phyloP scores from a whole-genome alignment of 1,284 basidiomycete genomes.

The Papiliotrema flavescens region DNA sequence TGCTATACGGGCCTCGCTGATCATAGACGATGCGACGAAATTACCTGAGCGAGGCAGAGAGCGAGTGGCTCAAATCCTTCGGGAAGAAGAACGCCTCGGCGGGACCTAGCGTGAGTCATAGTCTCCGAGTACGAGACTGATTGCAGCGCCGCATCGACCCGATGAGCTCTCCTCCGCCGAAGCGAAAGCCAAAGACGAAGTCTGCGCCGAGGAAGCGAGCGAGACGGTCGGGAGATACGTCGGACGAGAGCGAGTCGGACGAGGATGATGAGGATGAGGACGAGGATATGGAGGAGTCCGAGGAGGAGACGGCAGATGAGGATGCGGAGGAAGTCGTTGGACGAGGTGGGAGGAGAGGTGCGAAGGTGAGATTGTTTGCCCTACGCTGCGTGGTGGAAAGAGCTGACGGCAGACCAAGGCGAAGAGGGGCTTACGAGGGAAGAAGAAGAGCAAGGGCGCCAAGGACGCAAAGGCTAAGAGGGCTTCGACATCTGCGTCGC shows the following conservation, averaged over 20 bases:
- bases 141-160: not conserved
- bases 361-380: constrained; percentile 34
- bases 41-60: constrained; percentile 33
- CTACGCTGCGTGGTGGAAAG: not conserved
- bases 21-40: constrained; percentile 19
- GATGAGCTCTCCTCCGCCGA: constrained; percentile 13
- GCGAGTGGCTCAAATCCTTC: constrained; percentile 21
- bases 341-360: constrained; percentile 37
- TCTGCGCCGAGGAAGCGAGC: constrained; percentile 7
- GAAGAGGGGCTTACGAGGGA: constrained; percentile 25
- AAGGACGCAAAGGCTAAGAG: not conserved
- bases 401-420: constrained; percentile 30
- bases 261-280: constrained; percentile 16
- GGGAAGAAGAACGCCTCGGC: constrained; percentile 14
- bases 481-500: no score
- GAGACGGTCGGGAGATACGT: constrained; percentile 15
- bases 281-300: constrained; percentile 9
- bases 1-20: not conserved
- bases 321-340: constrained; percentile 28
- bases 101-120: constrained; percentile 2
- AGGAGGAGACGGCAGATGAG: constrained; percentile 19
- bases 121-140: no score
- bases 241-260: constrained; percentile 14
- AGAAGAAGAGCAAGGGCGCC: constrained; percentile 12
- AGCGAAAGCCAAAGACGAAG: constrained; percentile 13